Evolutionary conservation across 1,284 basidiomycete species (phyloP).

Genomic region (Cutaneotrichosporon cyanovorans): DNA sequence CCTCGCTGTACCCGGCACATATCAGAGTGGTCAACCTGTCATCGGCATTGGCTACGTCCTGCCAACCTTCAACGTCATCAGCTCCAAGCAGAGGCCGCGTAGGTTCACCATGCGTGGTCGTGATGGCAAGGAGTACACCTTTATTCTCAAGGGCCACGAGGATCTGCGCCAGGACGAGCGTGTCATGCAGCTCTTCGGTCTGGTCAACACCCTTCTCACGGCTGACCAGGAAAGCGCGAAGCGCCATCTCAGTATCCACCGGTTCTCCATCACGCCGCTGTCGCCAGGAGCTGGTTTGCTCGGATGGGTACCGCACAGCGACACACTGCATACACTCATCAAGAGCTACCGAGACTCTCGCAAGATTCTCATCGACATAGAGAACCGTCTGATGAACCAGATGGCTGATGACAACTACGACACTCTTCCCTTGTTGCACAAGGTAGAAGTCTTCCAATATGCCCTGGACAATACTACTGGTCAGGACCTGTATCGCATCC

Average conservation of each 20-base stretch:
- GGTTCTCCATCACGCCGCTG: conserved; percentile 87
- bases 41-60: conserved; percentile 78
- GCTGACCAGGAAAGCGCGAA: conserved; percentile 95
- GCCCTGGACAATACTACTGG: conserved; percentile 98
- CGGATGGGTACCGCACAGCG: conserved; percentile 94
- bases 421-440: conserved; percentile 85
- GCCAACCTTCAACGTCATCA: conserved; percentile 82
- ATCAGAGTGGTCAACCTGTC: conserved; percentile 80
- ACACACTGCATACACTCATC: conserved; percentile 96
- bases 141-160: conserved; percentile 93
- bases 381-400: conserved; percentile 97
- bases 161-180: conserved; percentile 98
- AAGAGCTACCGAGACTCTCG: conserved; percentile 89
- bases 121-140: conserved; percentile 91
- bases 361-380: conserved; percentile 95
- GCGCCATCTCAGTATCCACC: conserved; percentile 87
- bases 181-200: conserved; percentile 97
- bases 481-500: conserved; percentile 94
- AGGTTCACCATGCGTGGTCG: conserved; percentile 81
- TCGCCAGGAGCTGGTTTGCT: conserved; percentile 93
- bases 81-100: conserved; percentile 96
- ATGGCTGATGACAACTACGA: conserved; percentile 98
- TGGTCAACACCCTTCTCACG: conserved; percentile 90
- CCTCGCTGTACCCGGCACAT: conserved; percentile 92
- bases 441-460: conserved; percentile 99